Percentiles rank a stretch among this genome's conserved stretches.
These are phyloP conservation scores for Neoboletus subvelutipes DNA, from an alignment of 768 basidiomycete species.

Conservation along the genomic window DNA sequence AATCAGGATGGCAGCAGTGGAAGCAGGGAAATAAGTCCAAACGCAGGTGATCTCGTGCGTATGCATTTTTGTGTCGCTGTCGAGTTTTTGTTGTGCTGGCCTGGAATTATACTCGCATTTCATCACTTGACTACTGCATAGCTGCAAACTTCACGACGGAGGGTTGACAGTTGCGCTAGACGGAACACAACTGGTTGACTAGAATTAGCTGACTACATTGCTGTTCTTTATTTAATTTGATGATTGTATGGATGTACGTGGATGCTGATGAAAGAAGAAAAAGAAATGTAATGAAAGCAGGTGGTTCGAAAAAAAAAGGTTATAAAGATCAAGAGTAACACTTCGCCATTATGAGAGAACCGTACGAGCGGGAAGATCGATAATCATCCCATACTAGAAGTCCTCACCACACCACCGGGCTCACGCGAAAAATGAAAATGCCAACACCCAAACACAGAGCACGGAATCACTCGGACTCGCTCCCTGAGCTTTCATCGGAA, in stretches of 20 bases:
- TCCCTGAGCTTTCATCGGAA: slow-evolving; percentile 78
- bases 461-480: slow-evolving; percentile 69
- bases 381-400: slow-evolving; percentile 17
- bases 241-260: slow-evolving; percentile 42
- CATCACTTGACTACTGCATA: slow-evolving; percentile 9
- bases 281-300: slow-evolving; percentile 27
- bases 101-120: slow-evolving; percentile 5
- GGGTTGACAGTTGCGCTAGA: too few species aligned
- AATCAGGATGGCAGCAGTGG: slow-evolving; percentile 60
- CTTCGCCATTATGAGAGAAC: slow-evolving; percentile 26
- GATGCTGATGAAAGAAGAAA: slow-evolving; percentile 30
- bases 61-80: not conserved
- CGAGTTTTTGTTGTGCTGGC: not conserved
- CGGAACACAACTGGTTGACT: slow-evolving; percentile 27
- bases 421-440: slow-evolving; percentile 14
- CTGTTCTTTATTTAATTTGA: slow-evolving; percentile 41
- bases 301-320: slow-evolving; percentile 25
- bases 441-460: slow-evolving; percentile 14
- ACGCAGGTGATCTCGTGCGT: slow-evolving; percentile 17
- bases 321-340: slow-evolving; percentile 39
- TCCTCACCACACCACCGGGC: slow-evolving; percentile 23
- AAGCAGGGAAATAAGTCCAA: slow-evolving; percentile 23
- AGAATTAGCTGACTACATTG: slow-evolving; percentile 53
- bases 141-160: slow-evolving; percentile 16
- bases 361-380: slow-evolving; percentile 24